These are phyloP conservation scores for Sphaerulina musiva DNA, from an alignment of 2,329 filamentous ascomycete genomes.

Conservation along the genomic window DNA sequence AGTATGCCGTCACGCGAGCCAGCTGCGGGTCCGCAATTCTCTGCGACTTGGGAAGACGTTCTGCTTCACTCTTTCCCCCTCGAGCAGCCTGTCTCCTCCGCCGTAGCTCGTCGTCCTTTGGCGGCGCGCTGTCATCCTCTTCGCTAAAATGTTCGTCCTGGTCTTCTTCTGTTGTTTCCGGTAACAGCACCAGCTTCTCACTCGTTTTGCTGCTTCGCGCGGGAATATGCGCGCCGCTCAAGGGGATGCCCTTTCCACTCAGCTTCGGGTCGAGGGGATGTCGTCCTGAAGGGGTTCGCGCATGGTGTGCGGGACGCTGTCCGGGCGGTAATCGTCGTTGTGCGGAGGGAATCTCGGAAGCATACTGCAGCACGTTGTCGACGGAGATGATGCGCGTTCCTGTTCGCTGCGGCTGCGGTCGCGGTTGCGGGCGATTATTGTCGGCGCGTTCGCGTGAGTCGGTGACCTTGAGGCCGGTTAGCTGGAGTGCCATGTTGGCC, in stretches of 20 bases:
- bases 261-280: conserved; percentile 51
- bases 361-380: conserved; percentile 90
- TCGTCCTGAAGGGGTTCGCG: conserved; percentile 44
- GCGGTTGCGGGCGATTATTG: conserved; percentile 10
- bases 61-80: conserved; percentile 78
- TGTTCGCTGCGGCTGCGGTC: conserved; percentile 21
- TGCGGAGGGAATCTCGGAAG: conserved; percentile 89
- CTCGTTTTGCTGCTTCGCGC: conserved; percentile 88
- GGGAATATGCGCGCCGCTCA: conserved; percentile 53
- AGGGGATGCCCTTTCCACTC: conserved; percentile 45
- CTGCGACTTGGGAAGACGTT: conserved; percentile 81
- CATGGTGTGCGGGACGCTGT: conserved; percentile 43
- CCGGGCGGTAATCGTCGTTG: conserved; percentile 70
- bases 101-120: conserved; percentile 62
- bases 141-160: conserved; percentile 51
- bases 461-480: conserved; percentile 20
- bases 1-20: conserved; percentile 88
- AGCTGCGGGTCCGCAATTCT: conserved; percentile 68
- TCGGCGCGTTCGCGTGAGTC: conserved; percentile 19
- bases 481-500: conserved; percentile 14
- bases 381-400: conserved; percentile 72
- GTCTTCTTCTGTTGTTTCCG: conserved; percentile 61
- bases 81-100: conserved; percentile 56
- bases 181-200: conserved; percentile 91
- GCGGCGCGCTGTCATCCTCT: conserved; percentile 49